Conservation (phyloP, 192 early-diverging fungal species). For the Backusella mclennaniae region DNA sequence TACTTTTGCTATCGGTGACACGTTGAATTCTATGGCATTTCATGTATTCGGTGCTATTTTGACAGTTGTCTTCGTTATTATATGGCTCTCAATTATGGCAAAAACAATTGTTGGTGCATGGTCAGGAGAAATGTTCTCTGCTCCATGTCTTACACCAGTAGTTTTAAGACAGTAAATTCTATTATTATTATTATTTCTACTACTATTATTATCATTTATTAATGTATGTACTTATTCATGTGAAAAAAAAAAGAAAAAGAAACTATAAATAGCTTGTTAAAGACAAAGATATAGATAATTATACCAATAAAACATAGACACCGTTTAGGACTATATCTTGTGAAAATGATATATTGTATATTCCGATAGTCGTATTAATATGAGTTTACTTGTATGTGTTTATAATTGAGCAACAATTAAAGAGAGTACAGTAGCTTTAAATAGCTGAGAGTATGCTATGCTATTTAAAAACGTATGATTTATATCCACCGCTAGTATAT, state of each 20-base stretch:
- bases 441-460: too few relatives aligned
- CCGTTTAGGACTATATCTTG: neutral
- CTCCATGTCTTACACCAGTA: slow-evolving; percentile 11
- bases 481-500: too few relatives aligned
- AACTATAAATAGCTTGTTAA: neutral
- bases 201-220: neutral
- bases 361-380: neutral
- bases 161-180: neutral
- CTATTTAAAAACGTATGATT: too few relatives aligned
- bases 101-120: slow-evolving; percentile 5
- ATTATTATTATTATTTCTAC: neutral
- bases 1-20: neutral
- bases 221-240: neutral
- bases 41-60: slow-evolving; percentile 7
- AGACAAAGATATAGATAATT: neutral
- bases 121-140: slow-evolving; percentile 18
- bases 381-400: neutral
- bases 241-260: neutral
- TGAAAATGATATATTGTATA: neutral
- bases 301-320: too few relatives aligned
- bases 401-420: too few relatives aligned
- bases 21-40: slow-evolving; percentile 9
- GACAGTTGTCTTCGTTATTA: slow-evolving; percentile 6
- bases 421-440: too few relatives aligned
- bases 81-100: slow-evolving; percentile 9